Evolutionary conservation across 2,329 filamentous ascomycete species (phyloP), one percentile per base, ranked within the genome.

Genomic region (Arthrobotrys sinensis): DNA sequence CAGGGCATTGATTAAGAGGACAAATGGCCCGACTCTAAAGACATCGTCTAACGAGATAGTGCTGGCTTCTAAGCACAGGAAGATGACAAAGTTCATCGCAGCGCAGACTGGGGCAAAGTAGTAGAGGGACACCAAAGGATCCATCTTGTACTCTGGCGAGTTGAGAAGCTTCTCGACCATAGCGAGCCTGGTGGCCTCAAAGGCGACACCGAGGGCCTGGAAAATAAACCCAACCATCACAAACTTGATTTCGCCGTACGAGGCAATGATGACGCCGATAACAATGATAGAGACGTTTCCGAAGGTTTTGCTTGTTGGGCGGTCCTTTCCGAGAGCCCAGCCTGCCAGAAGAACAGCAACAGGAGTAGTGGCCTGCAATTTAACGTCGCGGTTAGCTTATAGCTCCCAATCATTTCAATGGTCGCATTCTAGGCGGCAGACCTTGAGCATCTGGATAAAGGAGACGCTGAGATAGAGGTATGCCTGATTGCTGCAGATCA

Each of bases 401-500:
- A 53, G 28, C 16, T 48, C 12, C 45, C 19, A 8, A 4, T 45
- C 52, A 8, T 11, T 4, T 36, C 1, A 46, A 4, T 21, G 8
- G 21, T 14, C 24, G 19, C 2, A 2, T 28, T 53, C 14, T 45
- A 12, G 16, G 36, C 11, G 16, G 80, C 82, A n/a, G 80, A 93
- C 92, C 92, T 98, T 98, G 85, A 98, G 91, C 95, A 98, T 98
- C 88, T 98, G 95, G 83, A 98, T 98, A 85, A 98, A 98, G 78
- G 95, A 92, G 76, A 98, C 95, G 81, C 92, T 96, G 79, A 98
- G 90, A 86, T 97, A 97, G 69, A 97, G 89, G 84, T 98, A 98
- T 82, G 95, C 94, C 86, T 97, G 86, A 87, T 98, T 98, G 83
- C 94, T 94, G 86, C 94, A 97, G 84, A 98, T 97, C 87, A 98